Conservation (phyloP, 306 rosid genomes). For the Prunus mira region DNA sequence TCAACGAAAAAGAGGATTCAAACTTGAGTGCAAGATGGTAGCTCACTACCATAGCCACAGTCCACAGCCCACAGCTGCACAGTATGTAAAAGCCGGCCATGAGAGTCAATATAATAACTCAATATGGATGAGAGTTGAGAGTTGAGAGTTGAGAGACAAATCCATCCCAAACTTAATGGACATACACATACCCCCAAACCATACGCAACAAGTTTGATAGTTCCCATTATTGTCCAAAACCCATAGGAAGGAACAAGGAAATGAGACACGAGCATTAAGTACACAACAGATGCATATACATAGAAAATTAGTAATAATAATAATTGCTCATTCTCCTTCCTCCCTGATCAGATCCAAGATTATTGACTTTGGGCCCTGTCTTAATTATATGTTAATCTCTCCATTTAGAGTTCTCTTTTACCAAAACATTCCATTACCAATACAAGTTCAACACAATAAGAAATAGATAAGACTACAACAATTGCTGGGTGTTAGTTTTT, state of each 20-base stretch:
- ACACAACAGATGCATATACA: background rate
- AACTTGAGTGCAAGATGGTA: no score
- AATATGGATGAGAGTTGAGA: background rate
- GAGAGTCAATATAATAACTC: background rate
- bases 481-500: background rate
- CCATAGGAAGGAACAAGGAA: background rate
- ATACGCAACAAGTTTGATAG: slow-evolving; percentile 1
- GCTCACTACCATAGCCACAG: no score
- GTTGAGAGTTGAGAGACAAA: background rate
- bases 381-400: background rate
- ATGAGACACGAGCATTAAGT: background rate
- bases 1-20: rapidly evolving
- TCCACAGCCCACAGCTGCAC: no score
- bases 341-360: background rate
- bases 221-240: slow-evolving; percentile 12
- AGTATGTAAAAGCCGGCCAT: background rate
- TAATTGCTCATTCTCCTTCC: background rate
- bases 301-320: background rate
- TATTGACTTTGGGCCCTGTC: background rate
- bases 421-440: background rate
- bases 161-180: background rate
- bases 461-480: background rate
- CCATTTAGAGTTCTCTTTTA: background rate
- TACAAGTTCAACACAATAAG: background rate
- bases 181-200: background rate